Conservation (phyloP, 768 basidiomycete genomes). For the Erythrobasidium yunnanense region DNA sequence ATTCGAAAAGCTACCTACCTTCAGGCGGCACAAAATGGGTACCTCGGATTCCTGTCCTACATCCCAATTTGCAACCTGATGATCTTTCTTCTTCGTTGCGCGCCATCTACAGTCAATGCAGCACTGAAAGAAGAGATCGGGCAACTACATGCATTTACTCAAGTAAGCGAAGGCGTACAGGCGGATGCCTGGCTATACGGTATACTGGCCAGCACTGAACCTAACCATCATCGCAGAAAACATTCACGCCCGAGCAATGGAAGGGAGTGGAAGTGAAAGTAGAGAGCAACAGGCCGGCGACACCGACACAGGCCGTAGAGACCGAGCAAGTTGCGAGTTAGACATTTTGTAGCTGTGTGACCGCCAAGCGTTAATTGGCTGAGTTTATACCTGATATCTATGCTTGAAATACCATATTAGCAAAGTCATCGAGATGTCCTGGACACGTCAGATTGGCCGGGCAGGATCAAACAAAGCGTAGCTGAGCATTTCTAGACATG, state of each 20-base stretch:
- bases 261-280: conserved; percentile 30
- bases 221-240: too few species aligned
- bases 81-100: neutral
- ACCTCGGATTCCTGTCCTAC: neutral
- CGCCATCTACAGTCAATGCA: conserved; percentile 33
- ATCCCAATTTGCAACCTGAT: neutral
- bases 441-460: too few species aligned
- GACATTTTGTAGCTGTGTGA: too few species aligned
- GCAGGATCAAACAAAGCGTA: too few species aligned
- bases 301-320: neutral
- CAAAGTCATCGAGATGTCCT: too few species aligned
- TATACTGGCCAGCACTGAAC: too few species aligned
- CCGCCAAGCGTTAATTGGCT: too few species aligned
- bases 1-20: conserved; percentile 35
- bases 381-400: too few species aligned
- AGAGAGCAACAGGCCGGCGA: conserved; percentile 1
- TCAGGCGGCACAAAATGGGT: conserved; percentile 37
- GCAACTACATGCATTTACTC: conserved; percentile 37
- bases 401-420: too few species aligned
- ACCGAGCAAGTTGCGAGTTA: too few species aligned
- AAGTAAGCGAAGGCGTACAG: conserved; percentile 28
- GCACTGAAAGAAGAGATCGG: conserved; percentile 37
- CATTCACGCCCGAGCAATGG: conserved; percentile 36
- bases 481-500: too few species aligned
- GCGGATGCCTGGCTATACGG: too few species aligned